phyloP scores from a whole-genome alignment of 345 rosid species.

The Trapa incisa region DNA sequence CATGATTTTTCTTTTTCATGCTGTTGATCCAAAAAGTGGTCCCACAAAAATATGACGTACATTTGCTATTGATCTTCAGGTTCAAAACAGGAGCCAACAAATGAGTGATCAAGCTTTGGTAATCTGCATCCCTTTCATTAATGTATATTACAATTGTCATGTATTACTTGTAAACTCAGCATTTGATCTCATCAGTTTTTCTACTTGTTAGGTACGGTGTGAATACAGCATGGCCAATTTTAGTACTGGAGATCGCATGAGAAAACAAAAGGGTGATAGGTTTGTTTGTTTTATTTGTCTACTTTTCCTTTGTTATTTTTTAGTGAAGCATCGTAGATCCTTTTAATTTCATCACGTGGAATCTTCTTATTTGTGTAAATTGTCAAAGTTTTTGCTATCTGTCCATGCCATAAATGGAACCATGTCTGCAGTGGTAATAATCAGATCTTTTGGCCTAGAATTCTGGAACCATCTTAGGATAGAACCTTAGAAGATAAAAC shows the following conservation, averaged over 20 bases:
- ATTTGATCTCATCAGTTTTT: neutral
- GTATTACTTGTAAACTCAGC: neutral
- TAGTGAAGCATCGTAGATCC: neutral
- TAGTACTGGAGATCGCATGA: slow-evolving; percentile 77
- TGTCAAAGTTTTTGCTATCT: neutral
- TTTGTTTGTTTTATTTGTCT: slow-evolving; percentile 6
- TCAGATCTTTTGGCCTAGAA: neutral
- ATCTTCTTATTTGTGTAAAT: neutral
- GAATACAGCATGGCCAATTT: slow-evolving; percentile 97
- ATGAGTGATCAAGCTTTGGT: slow-evolving; percentile 64
- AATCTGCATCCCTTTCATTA: neutral
- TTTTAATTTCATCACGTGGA: neutral
- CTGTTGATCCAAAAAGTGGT: neutral
- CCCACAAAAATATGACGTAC: too few relatives aligned
- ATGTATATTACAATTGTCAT: neutral
- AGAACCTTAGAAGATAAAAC: neutral
- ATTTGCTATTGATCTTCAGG: slow-evolving; percentile 25
- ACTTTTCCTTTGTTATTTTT: neutral
- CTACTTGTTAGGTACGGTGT: slow-evolving; percentile 46
- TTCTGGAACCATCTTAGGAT: neutral
- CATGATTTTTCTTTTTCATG: neutral
- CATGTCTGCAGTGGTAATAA: neutral
- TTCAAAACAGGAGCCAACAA: slow-evolving; percentile 71
- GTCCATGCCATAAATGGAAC: neutral
- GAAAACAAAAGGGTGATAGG: slow-evolving; percentile 89